Conservation (phyloP, 805 yeast species). For the Ogataea angusta region DNA sequence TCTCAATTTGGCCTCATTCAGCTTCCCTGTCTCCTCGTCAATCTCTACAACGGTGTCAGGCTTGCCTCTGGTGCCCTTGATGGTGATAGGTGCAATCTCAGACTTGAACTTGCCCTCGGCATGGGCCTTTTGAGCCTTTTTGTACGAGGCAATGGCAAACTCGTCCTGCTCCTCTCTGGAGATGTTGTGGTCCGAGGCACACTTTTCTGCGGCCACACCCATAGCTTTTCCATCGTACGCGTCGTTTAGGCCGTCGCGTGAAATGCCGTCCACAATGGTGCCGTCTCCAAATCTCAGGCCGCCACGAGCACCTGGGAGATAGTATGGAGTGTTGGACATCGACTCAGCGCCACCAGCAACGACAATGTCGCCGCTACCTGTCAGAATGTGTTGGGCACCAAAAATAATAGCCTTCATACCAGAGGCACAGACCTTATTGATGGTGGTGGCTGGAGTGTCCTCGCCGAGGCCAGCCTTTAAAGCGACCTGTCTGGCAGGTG, state of each 20-base stretch:
- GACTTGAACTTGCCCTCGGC: slow-evolving; percentile 72
- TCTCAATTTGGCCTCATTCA: slow-evolving; percentile 72
- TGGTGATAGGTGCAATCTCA: slow-evolving; percentile 85
- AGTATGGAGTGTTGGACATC: slow-evolving; percentile 95
- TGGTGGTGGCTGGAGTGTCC: slow-evolving; percentile 78
- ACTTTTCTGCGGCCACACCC: slow-evolving; percentile 98
- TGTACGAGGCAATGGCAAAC: slow-evolving; percentile 80
- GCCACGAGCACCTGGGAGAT: slow-evolving; percentile 75
- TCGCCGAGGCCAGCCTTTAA: slow-evolving; percentile 82
- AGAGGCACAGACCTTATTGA: slow-evolving; percentile 96
- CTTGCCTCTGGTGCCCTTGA: slow-evolving; percentile 89
- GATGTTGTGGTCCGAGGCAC: slow-evolving; percentile 77
- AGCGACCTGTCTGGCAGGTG: slow-evolving; percentile 98
- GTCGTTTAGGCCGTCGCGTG: slow-evolving; percentile 89
- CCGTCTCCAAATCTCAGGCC: slow-evolving; percentile 91
- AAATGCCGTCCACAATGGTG: slow-evolving; percentile 78
- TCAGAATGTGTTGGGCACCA: slow-evolving; percentile 84
- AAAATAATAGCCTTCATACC: slow-evolving; percentile 89
- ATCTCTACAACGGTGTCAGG: slow-evolving; percentile 66
- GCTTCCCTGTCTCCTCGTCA: slow-evolving; percentile 83
- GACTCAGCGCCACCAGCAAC: slow-evolving; percentile 98
- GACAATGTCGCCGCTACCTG: slow-evolving; percentile 89
- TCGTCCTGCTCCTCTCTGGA: slow-evolving; percentile 87
- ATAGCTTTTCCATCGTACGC: slow-evolving; percentile 85
- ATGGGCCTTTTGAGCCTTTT: slow-evolving; percentile 80